A percentile compares a stretch with the other conserved stretches of the same genome.
Conservation (phyloP, 495 filamentous ascomycete species). For the Massariosphaeria phaeospora region DNA sequence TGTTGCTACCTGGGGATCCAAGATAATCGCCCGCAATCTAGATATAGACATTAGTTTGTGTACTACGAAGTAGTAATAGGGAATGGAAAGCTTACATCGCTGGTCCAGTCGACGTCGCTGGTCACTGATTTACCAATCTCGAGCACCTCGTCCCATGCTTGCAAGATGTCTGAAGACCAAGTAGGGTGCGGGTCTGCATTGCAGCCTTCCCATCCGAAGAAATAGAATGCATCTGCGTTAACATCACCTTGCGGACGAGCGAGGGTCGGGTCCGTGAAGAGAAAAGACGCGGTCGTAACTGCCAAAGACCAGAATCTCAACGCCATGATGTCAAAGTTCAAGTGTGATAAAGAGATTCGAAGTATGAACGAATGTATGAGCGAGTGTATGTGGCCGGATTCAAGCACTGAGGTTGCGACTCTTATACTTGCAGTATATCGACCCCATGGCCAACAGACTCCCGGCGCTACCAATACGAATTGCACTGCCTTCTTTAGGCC, state of each 20-base stretch:
- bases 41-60: background rate
- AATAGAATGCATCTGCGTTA: background rate
- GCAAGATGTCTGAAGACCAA: background rate
- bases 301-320: background rate
- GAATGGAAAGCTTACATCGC: background rate
- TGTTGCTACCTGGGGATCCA: slow-evolving; percentile 3
- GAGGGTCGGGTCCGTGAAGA: background rate
- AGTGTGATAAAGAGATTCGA: too few relatives aligned
- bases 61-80: background rate
- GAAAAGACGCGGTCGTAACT: background rate
- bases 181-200: background rate
- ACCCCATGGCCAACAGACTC: too few relatives aligned
- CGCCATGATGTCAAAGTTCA: too few relatives aligned
- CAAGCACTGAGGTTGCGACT: too few relatives aligned
- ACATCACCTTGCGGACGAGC: slow-evolving; percentile 6
- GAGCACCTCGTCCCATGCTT: slow-evolving; percentile 9
- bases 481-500: too few relatives aligned
- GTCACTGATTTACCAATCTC: slow-evolving; percentile 4
- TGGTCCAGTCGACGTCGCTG: slow-evolving; percentile 4
- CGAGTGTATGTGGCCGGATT: too few relatives aligned
- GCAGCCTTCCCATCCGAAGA: slow-evolving; percentile 3
- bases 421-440: too few relatives aligned
- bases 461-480: too few relatives aligned
- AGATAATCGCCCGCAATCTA: slow-evolving; percentile 5
- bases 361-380: too few relatives aligned